These are phyloP conservation scores for Cladorrhinum samala DNA, from an alignment of 495 filamentous ascomycete genomes.

Conservation along the genomic window DNA sequence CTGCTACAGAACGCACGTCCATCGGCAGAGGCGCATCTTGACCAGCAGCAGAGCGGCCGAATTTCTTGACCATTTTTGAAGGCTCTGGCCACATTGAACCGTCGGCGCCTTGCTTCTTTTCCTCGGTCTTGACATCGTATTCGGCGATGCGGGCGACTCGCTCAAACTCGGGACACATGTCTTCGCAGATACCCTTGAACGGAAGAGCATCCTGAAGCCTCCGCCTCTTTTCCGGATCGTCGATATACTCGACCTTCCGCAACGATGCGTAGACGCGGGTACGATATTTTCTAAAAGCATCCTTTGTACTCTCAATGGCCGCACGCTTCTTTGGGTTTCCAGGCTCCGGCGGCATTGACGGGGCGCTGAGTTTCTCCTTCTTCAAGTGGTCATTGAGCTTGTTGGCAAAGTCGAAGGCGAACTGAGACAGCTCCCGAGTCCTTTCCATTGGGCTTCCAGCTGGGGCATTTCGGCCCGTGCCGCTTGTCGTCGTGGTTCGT, in stretches of 20 bases:
- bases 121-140: slow-evolving; percentile 47
- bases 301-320: slow-evolving; percentile 40
- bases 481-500: not conserved
- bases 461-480: not conserved
- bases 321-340: slow-evolving; percentile 36
- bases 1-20: slow-evolving; percentile 75
- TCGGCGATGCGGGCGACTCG: slow-evolving; percentile 69
- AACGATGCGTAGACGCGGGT: slow-evolving; percentile 60
- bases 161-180: slow-evolving; percentile 95
- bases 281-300: slow-evolving; percentile 56
- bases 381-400: slow-evolving; percentile 36
- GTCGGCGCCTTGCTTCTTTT: slow-evolving; percentile 37
- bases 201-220: slow-evolving; percentile 77
- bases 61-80: slow-evolving; percentile 66
- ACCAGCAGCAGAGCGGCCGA: slow-evolving; percentile 84
- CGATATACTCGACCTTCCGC: slow-evolving; percentile 69
- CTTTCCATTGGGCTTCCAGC: slow-evolving; percentile 18
- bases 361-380: slow-evolving; percentile 39
- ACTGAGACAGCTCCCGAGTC: slow-evolving; percentile 25
- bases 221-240: slow-evolving; percentile 81
- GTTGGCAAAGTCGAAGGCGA: slow-evolving; percentile 33
- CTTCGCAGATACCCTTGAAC: slow-evolving; percentile 80
- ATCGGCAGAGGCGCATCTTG: slow-evolving; percentile 86
- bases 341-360: slow-evolving; percentile 36
- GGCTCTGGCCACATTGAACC: slow-evolving; percentile 31